Percentiles rank a stretch among this genome's conserved stretches.
Conservation (phyloP, 108 stramenopile genomes). For the Phaeodactylum tricornutum region DNA sequence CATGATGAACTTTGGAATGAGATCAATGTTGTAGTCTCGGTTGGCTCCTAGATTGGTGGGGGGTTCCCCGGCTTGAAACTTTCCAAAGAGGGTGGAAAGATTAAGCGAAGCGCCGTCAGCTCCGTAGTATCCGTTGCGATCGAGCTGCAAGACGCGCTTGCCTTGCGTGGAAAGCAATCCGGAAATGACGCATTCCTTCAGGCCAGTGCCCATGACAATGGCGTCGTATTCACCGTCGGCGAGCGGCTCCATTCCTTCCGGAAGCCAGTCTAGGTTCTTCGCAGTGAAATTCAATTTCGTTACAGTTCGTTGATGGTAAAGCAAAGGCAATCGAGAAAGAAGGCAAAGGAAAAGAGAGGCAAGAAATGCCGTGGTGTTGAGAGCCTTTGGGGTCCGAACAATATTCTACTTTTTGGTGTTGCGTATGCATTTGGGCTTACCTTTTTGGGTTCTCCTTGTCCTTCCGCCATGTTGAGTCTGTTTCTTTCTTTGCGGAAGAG, state of each 20-base stretch:
- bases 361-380: too few species aligned
- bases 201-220: conserved; percentile 97
- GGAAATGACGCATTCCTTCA: conserved; percentile 98
- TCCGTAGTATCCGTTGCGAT: conserved; percentile 98
- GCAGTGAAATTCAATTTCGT: too few species aligned
- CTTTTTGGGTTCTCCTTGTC: too few species aligned
- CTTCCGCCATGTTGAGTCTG: too few species aligned
- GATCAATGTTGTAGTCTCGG: conserved; percentile 98
- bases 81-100: conserved; percentile 91
- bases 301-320: too few species aligned
- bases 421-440: too few species aligned
- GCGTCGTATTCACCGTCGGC: conserved; percentile 99
- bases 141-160: conserved; percentile 94
- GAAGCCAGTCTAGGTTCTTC: conserved; percentile 92
- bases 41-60: conserved; percentile 77
- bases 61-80: conserved; percentile 85
- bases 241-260: conserved; percentile 86
- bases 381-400: too few species aligned
- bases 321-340: too few species aligned
- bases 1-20: conserved; percentile 99
- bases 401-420: too few species aligned
- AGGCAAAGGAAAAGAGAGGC: too few species aligned
- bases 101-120: conserved; percentile 97
- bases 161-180: conserved; percentile 90
- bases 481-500: too few species aligned